Evolutionary conservation across 106 monocot genomes (phyloP).

Genomic region (Xerophyta viscosa): DNA sequence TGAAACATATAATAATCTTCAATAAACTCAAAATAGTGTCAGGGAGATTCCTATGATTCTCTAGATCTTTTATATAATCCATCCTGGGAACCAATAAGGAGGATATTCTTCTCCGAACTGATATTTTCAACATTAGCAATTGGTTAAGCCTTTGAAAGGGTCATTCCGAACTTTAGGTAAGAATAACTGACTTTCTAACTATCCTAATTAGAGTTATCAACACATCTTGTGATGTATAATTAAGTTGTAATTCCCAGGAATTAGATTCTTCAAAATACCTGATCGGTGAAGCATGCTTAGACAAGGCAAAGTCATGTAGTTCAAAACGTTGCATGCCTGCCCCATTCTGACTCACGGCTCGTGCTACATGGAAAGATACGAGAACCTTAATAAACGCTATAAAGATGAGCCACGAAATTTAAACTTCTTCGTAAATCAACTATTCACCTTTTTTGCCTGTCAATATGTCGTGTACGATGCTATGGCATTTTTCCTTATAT

Average conservation of each 20-base stretch:
- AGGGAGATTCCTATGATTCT: too few species aligned
- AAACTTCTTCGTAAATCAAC: not conserved
- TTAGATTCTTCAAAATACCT: not conserved
- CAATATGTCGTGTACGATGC: not conserved
- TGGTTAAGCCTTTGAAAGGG: too few species aligned
- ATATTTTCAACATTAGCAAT: too few species aligned
- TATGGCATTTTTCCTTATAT: too few species aligned
- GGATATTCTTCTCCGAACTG: too few species aligned
- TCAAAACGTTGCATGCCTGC: conserved; percentile 1
- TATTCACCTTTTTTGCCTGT: not conserved
- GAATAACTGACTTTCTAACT: too few species aligned
- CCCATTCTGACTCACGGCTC: not conserved
- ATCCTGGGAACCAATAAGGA: too few species aligned
- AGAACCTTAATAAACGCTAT: not conserved
- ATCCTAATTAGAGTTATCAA: too few species aligned
- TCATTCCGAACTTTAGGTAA: too few species aligned
- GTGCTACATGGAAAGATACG: not conserved
- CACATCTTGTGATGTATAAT: not conserved
- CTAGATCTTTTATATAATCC: too few species aligned
- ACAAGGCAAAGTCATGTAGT: conserved; percentile 1
- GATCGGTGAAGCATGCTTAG: not conserved
- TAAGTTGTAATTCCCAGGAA: not conserved
- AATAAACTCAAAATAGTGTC: too few species aligned
- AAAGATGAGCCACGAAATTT: not conserved
- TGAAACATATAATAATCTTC: not conserved